Percentiles rank a stretch among this genome's conserved stretches.
phyloP scores from a whole-genome alignment of 1,284 basidiomycete species.

The Sanghuangporus baumii region DNA sequence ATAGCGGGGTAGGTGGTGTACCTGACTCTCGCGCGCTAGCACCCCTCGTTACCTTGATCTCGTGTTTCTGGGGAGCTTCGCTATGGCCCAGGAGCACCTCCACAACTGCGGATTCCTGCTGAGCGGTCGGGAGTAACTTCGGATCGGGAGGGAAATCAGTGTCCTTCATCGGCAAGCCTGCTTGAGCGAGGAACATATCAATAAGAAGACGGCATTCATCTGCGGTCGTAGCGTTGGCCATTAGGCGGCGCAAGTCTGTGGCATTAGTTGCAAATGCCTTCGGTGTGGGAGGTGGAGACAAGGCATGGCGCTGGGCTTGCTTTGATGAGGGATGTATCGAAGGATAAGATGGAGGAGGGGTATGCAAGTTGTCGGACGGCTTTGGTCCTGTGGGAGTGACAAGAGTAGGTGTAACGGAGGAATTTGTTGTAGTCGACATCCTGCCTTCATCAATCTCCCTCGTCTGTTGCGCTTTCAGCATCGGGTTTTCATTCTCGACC shows the following conservation, averaged over 20 bases:
- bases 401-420: background rate
- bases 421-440: background rate
- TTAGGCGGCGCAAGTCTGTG: slow-evolving; percentile 60
- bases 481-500: slow-evolving; percentile 1
- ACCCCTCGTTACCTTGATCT: background rate
- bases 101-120: slow-evolving; percentile 13
- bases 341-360: slow-evolving; percentile 1
- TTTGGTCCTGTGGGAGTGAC: background rate
- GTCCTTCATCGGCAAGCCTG: slow-evolving; percentile 33
- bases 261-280: slow-evolving; percentile 35
- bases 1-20: slow-evolving; percentile 11
- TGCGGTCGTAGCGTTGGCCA: slow-evolving; percentile 67
- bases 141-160: slow-evolving; percentile 9
- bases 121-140: background rate
- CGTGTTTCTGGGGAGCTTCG: slow-evolving; percentile 1
- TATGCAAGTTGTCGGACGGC: background rate
- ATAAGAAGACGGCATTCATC: slow-evolving; percentile 82
- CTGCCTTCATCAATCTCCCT: background rate
- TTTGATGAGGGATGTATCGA: slow-evolving; percentile 5
- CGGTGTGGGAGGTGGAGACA: slow-evolving; percentile 18
- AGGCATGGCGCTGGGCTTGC: slow-evolving; percentile 8
- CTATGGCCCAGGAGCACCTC: slow-evolving; percentile 12
- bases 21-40: background rate
- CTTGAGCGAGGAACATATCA: slow-evolving; percentile 71
- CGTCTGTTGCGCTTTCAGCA: background rate